Evolutionary conservation across 768 basidiomycete genomes (phyloP).

Genomic region (Lentinula guzmanii): DNA sequence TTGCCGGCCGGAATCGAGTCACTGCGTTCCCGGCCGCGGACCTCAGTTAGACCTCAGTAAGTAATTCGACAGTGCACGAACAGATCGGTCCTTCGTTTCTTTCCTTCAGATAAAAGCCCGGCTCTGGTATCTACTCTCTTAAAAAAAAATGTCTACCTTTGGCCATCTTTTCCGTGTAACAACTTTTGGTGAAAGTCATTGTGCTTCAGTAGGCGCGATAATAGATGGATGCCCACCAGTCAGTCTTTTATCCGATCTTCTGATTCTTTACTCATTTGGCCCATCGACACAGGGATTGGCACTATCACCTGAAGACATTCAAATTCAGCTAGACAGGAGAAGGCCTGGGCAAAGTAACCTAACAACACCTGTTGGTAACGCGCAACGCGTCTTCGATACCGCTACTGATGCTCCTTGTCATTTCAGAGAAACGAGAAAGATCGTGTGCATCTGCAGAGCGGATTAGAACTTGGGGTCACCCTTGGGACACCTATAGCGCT

Average conservation of each 20-base stretch:
- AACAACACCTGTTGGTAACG: conserved; percentile 78
- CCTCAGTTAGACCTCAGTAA: not conserved
- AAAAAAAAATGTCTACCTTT: conserved; percentile 77
- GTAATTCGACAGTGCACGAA: not conserved
- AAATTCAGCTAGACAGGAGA: conserved; percentile 84
- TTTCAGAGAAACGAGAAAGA: conserved; percentile 91
- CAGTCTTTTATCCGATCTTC: conserved; percentile 20
- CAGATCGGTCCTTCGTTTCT: not conserved
- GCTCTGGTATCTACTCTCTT: not conserved
- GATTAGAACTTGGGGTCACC: conserved; percentile 88
- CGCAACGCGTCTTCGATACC: not conserved
- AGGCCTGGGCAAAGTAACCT: conserved; percentile 95
- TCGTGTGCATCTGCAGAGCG: conserved; percentile 88
- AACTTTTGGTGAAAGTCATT: conserved; percentile 97
- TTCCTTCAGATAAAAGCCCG: not conserved
- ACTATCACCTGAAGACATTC: conserved; percentile 78
- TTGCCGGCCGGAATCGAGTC: not conserved
- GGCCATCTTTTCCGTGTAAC: conserved; percentile 90
- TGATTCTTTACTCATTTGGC: not conserved
- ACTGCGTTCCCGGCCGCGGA: not conserved
- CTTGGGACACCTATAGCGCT: conserved; percentile 97
- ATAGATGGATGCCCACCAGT: conserved; percentile 97
- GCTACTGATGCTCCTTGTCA: not conserved
- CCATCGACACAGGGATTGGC: conserved; percentile 61
- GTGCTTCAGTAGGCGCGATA: conserved; percentile 94